These are phyloP conservation scores for Escallonia rubra DNA, from an alignment of 129 eudicot species.

Conservation along the genomic window DNA sequence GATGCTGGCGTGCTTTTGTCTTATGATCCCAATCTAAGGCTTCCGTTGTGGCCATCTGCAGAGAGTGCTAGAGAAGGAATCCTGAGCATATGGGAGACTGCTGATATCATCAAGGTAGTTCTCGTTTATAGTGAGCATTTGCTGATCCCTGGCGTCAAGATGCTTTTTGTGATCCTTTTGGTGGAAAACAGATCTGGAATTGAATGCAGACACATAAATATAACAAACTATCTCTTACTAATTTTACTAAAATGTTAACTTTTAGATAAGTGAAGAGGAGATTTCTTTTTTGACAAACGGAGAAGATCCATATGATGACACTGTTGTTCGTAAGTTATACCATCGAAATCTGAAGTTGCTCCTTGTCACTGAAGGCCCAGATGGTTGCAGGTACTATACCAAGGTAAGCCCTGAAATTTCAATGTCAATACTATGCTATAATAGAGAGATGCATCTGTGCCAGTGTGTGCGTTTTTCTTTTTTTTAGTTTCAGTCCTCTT, in stretches of 20 bases:
- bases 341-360: constrained; percentile 81
- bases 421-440: too few species aligned
- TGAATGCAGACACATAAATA: too few species aligned
- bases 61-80: constrained; percentile 96
- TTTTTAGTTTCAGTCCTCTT: too few species aligned
- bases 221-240: neutral
- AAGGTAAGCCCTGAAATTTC: constrained; percentile 43
- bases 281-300: constrained; percentile 76
- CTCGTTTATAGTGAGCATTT: neutral
- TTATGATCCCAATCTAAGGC: constrained; percentile 95
- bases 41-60: constrained; percentile 97
- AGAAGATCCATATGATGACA: constrained; percentile 90
- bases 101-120: constrained; percentile 87
- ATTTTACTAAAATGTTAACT: constrained; percentile 11
- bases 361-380: constrained; percentile 98
- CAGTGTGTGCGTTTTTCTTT: too few species aligned
- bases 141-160: neutral
- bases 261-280: constrained; percentile 93
- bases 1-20: constrained; percentile 94
- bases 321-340: constrained; percentile 86
- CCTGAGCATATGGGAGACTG: constrained; percentile 93
- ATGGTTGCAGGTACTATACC: constrained; percentile 94
- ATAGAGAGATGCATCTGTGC: too few species aligned
- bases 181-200: neutral
- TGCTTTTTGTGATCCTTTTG: neutral